phyloP scores from a whole-genome alignment of 139 green algal genomes.

The Dunaliella primolecta region DNA sequence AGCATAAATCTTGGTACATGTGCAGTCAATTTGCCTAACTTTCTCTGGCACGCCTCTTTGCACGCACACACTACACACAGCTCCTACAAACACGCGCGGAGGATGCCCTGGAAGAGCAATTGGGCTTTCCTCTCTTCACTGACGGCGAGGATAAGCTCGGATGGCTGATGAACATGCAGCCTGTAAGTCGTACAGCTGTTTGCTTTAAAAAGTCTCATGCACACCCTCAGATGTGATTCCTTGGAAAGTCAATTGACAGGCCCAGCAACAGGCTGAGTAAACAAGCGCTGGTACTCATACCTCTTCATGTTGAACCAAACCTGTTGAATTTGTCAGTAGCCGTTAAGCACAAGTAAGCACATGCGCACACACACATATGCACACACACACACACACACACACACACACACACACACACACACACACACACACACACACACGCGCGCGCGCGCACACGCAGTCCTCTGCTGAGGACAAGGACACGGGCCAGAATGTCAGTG shows the following conservation, averaged over 20 bases:
- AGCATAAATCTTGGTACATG: no score
- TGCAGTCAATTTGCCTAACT: no score
- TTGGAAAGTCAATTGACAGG: no score
- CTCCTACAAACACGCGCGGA: slow-evolving; percentile 48
- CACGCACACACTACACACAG: no score
- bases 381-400: slow-evolving; percentile 4
- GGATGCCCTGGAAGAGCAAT: slow-evolving; percentile 60
- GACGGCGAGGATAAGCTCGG: slow-evolving; percentile 73
- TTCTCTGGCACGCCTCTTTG: no score
- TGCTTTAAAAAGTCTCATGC: not conserved
- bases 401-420: not conserved
- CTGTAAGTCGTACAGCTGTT: no score
- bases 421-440: not conserved
- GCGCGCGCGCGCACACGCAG: slow-evolving; percentile 36
- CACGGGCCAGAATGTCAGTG: slow-evolving; percentile 57
- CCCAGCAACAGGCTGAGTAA: no score
- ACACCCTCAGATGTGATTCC: no score
- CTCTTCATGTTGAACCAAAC: no score
- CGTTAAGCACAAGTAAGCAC: not conserved
- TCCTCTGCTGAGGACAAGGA: slow-evolving; percentile 81
- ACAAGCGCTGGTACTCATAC: no score
- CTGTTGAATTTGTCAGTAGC: no score
- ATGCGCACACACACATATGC: slow-evolving; percentile 4
- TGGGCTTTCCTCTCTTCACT: slow-evolving; percentile 77
- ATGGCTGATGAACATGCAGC: slow-evolving; percentile 91